phyloP scores from a whole-genome alignment of 2,329 filamentous ascomycete genomes.

The Aspergillus pseudoglaucus region DNA sequence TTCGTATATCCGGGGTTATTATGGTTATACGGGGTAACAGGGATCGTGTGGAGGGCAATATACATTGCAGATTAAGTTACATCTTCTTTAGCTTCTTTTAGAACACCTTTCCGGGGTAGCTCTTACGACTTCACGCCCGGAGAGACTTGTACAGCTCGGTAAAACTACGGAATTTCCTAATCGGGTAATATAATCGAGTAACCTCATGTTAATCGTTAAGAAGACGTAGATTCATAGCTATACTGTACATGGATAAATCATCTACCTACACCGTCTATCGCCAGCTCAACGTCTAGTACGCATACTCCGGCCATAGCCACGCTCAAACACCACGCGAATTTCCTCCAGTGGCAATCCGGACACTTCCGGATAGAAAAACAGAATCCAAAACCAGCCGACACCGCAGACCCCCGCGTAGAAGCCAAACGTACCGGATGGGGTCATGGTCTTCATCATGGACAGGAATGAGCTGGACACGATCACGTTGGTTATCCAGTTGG shows the following conservation, averaged over 20 bases:
- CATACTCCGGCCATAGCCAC: slow-evolving; percentile 38
- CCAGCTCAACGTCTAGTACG: slow-evolving; percentile 15
- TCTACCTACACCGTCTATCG: background rate
- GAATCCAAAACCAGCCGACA: slow-evolving; percentile 36
- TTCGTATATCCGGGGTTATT: background rate
- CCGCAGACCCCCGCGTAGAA: slow-evolving; percentile 48
- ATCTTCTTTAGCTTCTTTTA: no score
- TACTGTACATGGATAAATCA: background rate
- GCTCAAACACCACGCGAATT: slow-evolving; percentile 44
- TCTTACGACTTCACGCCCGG: no score
- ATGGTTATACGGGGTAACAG: background rate
- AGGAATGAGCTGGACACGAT: slow-evolving; percentile 48
- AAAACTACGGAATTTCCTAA: no score
- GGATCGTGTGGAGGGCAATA: background rate
- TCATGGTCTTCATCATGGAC: slow-evolving; percentile 46
- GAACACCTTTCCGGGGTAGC: no score
- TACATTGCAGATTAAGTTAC: no score
- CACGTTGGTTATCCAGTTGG: slow-evolving; percentile 44
- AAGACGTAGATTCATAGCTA: background rate
- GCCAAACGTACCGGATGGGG: slow-evolving; percentile 46
- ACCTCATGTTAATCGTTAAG: no score
- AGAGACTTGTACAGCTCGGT: no score
- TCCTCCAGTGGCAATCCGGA: slow-evolving; percentile 17
- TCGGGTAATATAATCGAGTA: no score
- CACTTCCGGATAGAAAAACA: slow-evolving; percentile 21